Evolutionary conservation across 768 basidiomycete species (phyloP).

Genomic region (Mycena vitilis): DNA sequence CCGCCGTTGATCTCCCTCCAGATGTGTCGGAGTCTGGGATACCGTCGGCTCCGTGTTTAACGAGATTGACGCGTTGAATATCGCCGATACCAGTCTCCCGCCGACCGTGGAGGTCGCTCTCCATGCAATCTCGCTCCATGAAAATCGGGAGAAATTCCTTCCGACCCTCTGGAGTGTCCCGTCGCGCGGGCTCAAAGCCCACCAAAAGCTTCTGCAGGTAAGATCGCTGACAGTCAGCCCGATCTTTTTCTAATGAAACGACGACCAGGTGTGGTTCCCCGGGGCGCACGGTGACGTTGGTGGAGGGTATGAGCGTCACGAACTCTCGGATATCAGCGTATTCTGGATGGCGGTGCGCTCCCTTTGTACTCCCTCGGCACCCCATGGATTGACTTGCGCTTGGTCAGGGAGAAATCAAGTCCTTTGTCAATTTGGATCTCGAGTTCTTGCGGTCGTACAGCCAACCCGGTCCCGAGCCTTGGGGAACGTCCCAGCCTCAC

Average conservation of each 20-base stretch:
- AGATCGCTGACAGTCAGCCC: no score
- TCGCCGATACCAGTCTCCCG: no score
- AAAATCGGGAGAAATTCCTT: constrained; percentile 40
- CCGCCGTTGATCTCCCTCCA: constrained; percentile 10
- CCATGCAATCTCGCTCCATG: constrained; percentile 44
- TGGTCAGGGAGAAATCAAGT: constrained; percentile 8
- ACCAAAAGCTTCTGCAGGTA: constrained; percentile 35
- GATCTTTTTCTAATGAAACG: no score
- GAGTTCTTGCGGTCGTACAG: background rate
- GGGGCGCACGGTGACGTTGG: constrained; percentile 40
- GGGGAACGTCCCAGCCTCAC: constrained; percentile 11
- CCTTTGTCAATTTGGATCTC: constrained; percentile 1
- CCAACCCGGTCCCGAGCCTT: background rate
- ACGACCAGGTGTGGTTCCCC: constrained; percentile 44
- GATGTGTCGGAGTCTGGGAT: constrained; percentile 39
- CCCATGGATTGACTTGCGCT: background rate
- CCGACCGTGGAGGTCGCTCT: constrained; percentile 36
- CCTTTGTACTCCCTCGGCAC: background rate
- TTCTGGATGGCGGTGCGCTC: constrained; percentile 39
- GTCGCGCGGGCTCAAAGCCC: background rate
- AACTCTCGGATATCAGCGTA: constrained; percentile 35
- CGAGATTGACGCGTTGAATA: no score
- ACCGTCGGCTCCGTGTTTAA: constrained; percentile 37
- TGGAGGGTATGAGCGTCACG: constrained; percentile 29
- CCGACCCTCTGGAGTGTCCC: constrained; percentile 36